phyloP scores from a whole-genome alignment of 768 basidiomycete genomes.

The Clathrus columnatus region DNA sequence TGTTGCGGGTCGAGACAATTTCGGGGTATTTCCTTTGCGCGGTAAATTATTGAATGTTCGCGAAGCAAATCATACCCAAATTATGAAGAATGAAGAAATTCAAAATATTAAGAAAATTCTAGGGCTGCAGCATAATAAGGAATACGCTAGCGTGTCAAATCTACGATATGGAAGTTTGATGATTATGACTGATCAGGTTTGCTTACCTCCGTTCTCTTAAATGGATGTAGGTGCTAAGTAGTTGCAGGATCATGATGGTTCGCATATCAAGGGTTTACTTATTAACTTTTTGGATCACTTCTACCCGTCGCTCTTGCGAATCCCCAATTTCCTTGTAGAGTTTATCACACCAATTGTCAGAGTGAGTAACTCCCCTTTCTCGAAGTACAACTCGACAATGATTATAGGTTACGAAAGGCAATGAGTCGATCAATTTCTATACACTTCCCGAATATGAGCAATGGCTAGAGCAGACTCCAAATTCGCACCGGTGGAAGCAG shows the following conservation, averaged over 20 bases:
- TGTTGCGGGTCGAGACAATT: slow-evolving; percentile 93
- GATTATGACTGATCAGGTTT: slow-evolving; percentile 99
- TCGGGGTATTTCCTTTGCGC: slow-evolving; percentile 95
- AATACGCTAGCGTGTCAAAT: slow-evolving; percentile 57
- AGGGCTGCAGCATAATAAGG: slow-evolving; percentile 90
- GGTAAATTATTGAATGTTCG: slow-evolving; percentile 97
- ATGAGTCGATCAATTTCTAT: slow-evolving; percentile 79
- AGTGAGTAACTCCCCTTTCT: slow-evolving; percentile 34
- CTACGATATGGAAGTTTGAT: slow-evolving; percentile 91
- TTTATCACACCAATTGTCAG: slow-evolving; percentile 98
- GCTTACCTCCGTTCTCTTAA: slow-evolving; percentile 15
- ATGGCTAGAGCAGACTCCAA: slow-evolving; percentile 75
- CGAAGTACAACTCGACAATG: background rate
- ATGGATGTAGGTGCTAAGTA: background rate
- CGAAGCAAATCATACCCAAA: slow-evolving; percentile 91
- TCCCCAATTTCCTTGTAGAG: slow-evolving; percentile 90
- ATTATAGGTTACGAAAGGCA: slow-evolving; percentile 63
- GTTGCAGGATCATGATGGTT: slow-evolving; percentile 92
- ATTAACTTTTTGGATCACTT: slow-evolving; percentile 98
- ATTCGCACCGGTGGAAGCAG: slow-evolving; percentile 73
- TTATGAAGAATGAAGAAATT: slow-evolving; percentile 97
- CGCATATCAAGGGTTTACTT: slow-evolving; percentile 99
- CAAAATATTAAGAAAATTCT: slow-evolving; percentile 97
- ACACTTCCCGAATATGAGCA: slow-evolving; percentile 95
- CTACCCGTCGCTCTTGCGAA: slow-evolving; percentile 85